Conservation (phyloP, 2,329 filamentous ascomycete species). For the Hymenoscyphus repandus region DNA sequence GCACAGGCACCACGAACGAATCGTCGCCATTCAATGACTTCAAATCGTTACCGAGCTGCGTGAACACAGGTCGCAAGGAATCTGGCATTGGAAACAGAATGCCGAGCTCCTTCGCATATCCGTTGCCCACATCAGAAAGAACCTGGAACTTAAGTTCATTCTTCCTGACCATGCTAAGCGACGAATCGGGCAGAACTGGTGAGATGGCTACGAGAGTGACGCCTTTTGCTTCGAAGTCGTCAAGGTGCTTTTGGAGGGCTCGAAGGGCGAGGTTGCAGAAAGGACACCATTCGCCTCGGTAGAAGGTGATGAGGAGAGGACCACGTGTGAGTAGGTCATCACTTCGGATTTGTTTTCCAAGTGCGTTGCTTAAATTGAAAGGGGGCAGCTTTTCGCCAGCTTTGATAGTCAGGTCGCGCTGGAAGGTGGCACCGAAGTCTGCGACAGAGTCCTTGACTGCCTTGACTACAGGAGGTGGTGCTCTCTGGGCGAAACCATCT, state of each 20-base stretch:
- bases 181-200: conserved; percentile 37
- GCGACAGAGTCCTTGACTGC: conserved; percentile 12
- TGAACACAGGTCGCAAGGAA: conserved; percentile 25
- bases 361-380: conserved; percentile 34
- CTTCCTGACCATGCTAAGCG: conserved; percentile 36
- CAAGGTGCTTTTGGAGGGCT: conserved; percentile 33
- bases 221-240: conserved; percentile 33
- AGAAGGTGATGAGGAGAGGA: conserved; percentile 40
- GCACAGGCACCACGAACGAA: conserved; percentile 34
- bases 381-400: conserved; percentile 32
- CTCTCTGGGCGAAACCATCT: conserved; percentile 9
- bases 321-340: conserved; percentile 30
- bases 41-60: conserved; percentile 30
- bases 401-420: conserved; percentile 27
- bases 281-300: conserved; percentile 43
- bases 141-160: conserved; percentile 37
- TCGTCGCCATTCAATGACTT: conserved; percentile 34
- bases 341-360: conserved; percentile 31
- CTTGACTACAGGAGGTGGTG: conserved; percentile 10
- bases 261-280: conserved; percentile 39
- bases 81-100: conserved; percentile 33
- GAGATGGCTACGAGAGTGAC: conserved; percentile 39
- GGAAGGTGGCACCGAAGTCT: conserved; percentile 14
- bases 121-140: conserved; percentile 36
- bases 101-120: conserved; percentile 33